Evolutionary conservation across 2,329 filamentous ascomycete genomes (phyloP).

Genomic region (Pseudocercospora vitis): DNA sequence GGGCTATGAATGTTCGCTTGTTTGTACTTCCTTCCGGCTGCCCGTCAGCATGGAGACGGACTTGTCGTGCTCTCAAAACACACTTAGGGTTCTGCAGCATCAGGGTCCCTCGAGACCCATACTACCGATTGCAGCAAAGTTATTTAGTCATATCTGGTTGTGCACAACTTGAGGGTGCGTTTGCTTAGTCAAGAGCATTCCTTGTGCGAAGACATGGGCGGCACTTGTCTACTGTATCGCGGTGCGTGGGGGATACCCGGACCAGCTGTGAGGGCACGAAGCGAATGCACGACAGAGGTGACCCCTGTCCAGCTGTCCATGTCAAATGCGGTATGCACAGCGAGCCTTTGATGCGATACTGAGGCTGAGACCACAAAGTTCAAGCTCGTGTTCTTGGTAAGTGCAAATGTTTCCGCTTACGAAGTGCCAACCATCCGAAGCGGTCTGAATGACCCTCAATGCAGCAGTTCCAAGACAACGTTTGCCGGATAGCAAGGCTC

Average conservation of each 20-base stretch:
- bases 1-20: background rate
- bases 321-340: background rate
- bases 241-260: background rate
- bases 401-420: background rate
- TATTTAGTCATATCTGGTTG: constrained; percentile 3
- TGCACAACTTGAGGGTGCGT: background rate
- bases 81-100: background rate
- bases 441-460: background rate
- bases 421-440: background rate
- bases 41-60: background rate
- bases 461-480: background rate
- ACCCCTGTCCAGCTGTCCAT: background rate
- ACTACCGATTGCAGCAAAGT: background rate
- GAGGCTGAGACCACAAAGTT: background rate
- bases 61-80: background rate
- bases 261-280: background rate
- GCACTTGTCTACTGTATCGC: background rate
- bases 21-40: no score
- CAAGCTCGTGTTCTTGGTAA: background rate
- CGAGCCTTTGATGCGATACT: background rate
- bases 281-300: background rate
- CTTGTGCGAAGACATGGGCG: background rate
- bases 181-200: background rate
- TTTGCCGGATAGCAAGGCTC: background rate
- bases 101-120: background rate